phyloP scores from a whole-genome alignment of 306 rosid genomes.

The Medicago truncatula region MtrunA17r5.0-ANR NC_053042.1:14514501-14515000 shows the following conservation, averaged over 20 bases:
- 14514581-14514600: constrained; percentile 48
- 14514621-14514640: constrained; percentile 54
- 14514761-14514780: constrained; percentile 54
- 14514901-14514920: constrained; percentile 48
- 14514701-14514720: neutral
- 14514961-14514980: constrained; percentile 56
- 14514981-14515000: constrained; percentile 61
- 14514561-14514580: constrained; percentile 57
- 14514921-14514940: constrained; percentile 50
- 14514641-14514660: neutral
- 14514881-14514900: constrained; percentile 52
- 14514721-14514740: constrained; percentile 43
- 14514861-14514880: constrained; percentile 41
- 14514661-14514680: neutral
- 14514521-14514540: neutral
- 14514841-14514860: constrained; percentile 36
- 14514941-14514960: constrained; percentile 43
- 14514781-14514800: constrained; percentile 46
- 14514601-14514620: constrained; percentile 65
- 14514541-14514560: constrained; percentile 42
- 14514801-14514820: constrained; percentile 34
- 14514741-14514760: constrained; percentile 37
- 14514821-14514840: constrained; percentile 33
- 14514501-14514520: neutral
- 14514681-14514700: neutral